A percentile compares a stretch with the other conserved stretches of the same genome.
Conservation (phyloP, 768 basidiomycete species). For the Stropharia rugosoannulata region DNA sequence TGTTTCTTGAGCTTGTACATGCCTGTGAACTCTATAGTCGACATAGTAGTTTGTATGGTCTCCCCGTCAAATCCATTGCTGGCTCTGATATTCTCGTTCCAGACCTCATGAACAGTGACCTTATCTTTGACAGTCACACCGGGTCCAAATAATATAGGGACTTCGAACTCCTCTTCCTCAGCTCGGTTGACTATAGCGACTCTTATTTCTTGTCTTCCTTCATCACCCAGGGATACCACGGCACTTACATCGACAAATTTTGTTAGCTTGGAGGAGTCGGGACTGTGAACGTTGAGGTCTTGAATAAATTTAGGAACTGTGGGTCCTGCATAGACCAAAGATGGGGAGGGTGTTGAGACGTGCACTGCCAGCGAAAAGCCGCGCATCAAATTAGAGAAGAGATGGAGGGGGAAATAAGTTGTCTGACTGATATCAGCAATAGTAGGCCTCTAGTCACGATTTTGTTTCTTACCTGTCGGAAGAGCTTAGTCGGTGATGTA, state of each 20-base stretch:
- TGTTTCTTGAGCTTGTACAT: constrained; percentile 40
- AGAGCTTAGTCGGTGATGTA: constrained; percentile 43
- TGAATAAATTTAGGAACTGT: constrained; percentile 55
- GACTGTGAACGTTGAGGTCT: constrained; percentile 32
- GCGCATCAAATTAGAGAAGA: constrained; percentile 59
- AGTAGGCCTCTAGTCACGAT: not conserved
- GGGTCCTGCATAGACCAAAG: constrained; percentile 34
- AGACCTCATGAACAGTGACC: constrained; percentile 50
- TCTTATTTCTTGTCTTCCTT: constrained; percentile 36
- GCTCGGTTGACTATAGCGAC: constrained; percentile 55
- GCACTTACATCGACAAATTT: constrained; percentile 51
- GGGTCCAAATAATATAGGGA: constrained; percentile 39
- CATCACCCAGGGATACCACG: constrained; percentile 29
- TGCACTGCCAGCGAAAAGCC: constrained; percentile 40
- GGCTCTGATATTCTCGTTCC: constrained; percentile 43
- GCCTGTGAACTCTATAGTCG: constrained; percentile 31
- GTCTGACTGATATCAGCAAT: constrained; percentile 28
- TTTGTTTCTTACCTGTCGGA: constrained; percentile 25
- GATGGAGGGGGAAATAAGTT: constrained; percentile 49
- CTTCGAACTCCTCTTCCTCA: constrained; percentile 33
- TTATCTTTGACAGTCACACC: constrained; percentile 16
- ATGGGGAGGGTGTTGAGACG: constrained; percentile 27
- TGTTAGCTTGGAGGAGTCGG: constrained; percentile 31
- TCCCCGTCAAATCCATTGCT: constrained; percentile 44
- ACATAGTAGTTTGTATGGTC: constrained; percentile 32